Evolutionary conservation across 495 filamentous ascomycete species (phyloP).

Genomic region (Amniculicola lignicola): DNA sequence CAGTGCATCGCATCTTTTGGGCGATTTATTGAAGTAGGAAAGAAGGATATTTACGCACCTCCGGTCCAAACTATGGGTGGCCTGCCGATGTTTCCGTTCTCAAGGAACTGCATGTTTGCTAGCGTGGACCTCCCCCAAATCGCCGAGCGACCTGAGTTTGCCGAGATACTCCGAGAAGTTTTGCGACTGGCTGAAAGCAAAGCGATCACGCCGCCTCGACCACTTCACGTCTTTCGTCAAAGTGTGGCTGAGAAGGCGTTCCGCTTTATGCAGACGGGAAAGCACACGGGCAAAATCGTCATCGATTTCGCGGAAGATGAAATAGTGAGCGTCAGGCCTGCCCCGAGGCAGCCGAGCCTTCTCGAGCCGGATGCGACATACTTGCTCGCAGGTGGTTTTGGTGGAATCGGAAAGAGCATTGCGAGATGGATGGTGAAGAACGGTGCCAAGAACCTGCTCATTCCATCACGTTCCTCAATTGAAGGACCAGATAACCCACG

Average conservation of each 20-base stretch:
- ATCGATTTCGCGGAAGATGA: constrained; percentile 8
- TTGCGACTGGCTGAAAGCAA: background rate
- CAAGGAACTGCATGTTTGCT: constrained; percentile 8
- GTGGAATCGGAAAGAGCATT: constrained; percentile 21
- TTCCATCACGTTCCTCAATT: constrained; percentile 10
- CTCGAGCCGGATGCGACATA: background rate
- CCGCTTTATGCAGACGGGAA: constrained; percentile 1
- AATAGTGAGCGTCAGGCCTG: background rate
- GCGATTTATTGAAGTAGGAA: constrained; percentile 10
- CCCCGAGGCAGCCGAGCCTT: background rate
- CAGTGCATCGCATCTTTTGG: constrained; percentile 1
- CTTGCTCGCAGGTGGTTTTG: constrained; percentile 16
- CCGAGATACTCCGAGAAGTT: background rate
- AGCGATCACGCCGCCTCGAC: background rate
- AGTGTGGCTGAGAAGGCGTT: constrained; percentile 1
- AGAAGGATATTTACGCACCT: constrained; percentile 1
- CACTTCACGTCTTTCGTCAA: background rate
- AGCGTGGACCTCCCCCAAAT: background rate
- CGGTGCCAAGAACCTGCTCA: constrained; percentile 24
- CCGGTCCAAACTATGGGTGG: background rate
- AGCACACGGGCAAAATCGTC: constrained; percentile 7
- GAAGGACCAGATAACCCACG: background rate
- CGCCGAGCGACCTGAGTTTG: background rate
- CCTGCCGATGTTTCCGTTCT: constrained; percentile 2
- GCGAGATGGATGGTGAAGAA: constrained; percentile 26